These are phyloP conservation scores for Anthracocystis panici-leucophaei DNA, from an alignment of 1,284 basidiomycete genomes.

Conservation along the genomic window DNA sequence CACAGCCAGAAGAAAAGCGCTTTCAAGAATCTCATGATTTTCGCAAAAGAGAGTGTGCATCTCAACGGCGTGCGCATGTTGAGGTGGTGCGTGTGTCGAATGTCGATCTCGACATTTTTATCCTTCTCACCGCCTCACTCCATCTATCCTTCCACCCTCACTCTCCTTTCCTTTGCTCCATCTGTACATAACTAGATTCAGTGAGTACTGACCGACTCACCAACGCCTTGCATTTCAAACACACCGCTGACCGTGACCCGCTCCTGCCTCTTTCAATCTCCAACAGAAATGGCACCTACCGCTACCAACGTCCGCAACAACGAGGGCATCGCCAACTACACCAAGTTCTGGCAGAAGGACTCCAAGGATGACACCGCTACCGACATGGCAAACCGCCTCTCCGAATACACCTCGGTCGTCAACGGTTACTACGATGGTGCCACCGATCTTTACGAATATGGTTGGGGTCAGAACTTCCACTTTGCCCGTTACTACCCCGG, in stretches of 20 bases:
- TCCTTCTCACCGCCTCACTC: neutral
- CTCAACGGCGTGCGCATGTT: neutral
- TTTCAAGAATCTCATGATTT: slow-evolving; percentile 16
- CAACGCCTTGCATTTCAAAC: neutral
- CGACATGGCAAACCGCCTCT: slow-evolving; percentile 82
- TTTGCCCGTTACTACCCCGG: slow-evolving; percentile 98
- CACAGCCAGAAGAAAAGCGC: neutral
- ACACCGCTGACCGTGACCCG: neutral
- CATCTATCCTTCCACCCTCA: neutral
- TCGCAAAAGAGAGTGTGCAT: slow-evolving; percentile 2
- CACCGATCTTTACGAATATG: slow-evolving; percentile 96
- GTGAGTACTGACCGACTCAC: slow-evolving; percentile 2
- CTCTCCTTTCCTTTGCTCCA: neutral
- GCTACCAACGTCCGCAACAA: slow-evolving; percentile 80
- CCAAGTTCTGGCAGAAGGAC: slow-evolving; percentile 93
- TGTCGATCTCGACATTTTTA: neutral
- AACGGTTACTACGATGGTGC: slow-evolving; percentile 98
- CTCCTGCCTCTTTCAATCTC: neutral
- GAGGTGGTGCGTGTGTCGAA: neutral
- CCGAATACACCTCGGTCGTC: slow-evolving; percentile 91
- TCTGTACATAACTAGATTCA: slow-evolving; percentile 12
- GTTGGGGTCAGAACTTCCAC: slow-evolving; percentile 93
- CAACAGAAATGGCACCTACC: slow-evolving; percentile 48
- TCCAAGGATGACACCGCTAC: slow-evolving; percentile 78
- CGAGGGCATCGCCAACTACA: slow-evolving; percentile 89